Base-by-base conservation (phyloP, 306 rosid species). In the Vicia villosa region DNA sequence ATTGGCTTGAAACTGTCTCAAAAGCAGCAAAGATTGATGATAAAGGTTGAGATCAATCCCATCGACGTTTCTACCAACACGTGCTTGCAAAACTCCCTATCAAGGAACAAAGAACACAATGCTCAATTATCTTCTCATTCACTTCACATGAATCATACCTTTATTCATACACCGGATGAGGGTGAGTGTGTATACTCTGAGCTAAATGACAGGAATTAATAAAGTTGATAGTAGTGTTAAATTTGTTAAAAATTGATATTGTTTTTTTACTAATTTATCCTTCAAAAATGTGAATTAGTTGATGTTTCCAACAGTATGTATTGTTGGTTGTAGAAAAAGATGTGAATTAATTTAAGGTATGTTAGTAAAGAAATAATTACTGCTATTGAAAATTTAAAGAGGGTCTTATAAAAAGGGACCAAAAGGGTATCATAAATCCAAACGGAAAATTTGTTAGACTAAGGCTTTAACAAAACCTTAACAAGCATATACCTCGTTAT, bases 41-140 rank as follows among this genome's bases (percentile, higher is more conserved):
- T 89, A 92, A 47, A 94, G 92, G 78, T 82, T 77, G 75, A 95
- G 88, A 83, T 91, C 96, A 20, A 95, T 91, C 63, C 97, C 97
- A n/a, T 91, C 89, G 17, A 95, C 91, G 3, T 86, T 95, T 83
- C 99, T 78, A 20, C 96, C 92, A 7, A 87, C 87, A 20, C 90
- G 92, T 15, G 95, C 95, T 73, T 83, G 87, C 80, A 92, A 79
- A 75, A 83, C 74, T 47, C 84, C 96, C 97, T 95, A 75, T 57
- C 71, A 83, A 55, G 36, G 30, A 75, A 50, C 77, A 79, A 69
- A 64, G 50, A 54, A 32, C 59, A 59, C 16, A 2, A 20, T 61
- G 63, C 24, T 72, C 60, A 72, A 46, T 79, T 59, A 63, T 55
- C 16, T 62, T 60, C 21, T 63, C 20, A 16, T 50, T 26, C 20